Percentiles rank a stretch among this genome's conserved stretches.
Conservation (phyloP, 2,329 filamentous ascomycete genomes). For the Colletotrichum filicis region DNA sequence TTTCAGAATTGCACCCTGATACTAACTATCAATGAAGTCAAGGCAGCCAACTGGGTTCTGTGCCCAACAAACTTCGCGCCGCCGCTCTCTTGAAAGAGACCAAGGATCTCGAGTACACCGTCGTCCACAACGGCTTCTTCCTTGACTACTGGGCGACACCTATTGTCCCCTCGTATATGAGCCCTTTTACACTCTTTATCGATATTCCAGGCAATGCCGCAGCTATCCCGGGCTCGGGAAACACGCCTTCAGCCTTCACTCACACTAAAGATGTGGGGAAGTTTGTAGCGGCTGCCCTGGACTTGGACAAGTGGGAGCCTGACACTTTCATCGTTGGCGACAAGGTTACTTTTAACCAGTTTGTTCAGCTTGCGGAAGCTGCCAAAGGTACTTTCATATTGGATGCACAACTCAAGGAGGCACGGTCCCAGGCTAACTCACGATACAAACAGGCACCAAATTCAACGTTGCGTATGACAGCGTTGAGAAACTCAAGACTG, state of each 20-base stretch:
- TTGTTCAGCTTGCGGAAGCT: slow-evolving; percentile 51
- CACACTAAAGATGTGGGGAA: slow-evolving; percentile 60
- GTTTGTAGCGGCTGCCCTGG: slow-evolving; percentile 54
- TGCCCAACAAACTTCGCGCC: slow-evolving; percentile 22
- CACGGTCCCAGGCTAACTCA: not conserved
- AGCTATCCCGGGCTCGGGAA: slow-evolving; percentile 60
- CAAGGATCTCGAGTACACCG: slow-evolving; percentile 48
- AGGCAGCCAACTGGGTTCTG: slow-evolving; percentile 9
- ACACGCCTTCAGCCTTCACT: slow-evolving; percentile 56
- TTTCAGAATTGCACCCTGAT: too few relatives aligned
- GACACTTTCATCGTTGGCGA: slow-evolving; percentile 50
- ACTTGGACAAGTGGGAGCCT: slow-evolving; percentile 56
- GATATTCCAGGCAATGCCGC: slow-evolving; percentile 57
- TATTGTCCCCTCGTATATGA: slow-evolving; percentile 49
- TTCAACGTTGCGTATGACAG: slow-evolving; percentile 48
- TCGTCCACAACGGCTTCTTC: slow-evolving; percentile 54
- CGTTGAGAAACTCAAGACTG: slow-evolving; percentile 44
- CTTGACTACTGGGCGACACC: slow-evolving; percentile 58
- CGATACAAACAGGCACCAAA: slow-evolving; percentile 39
- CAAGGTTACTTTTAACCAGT: slow-evolving; percentile 54
- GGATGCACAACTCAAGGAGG: too few relatives aligned
- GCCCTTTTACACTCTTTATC: slow-evolving; percentile 51
- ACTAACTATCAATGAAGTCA: slow-evolving; percentile 3
- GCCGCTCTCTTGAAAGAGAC: slow-evolving; percentile 43
- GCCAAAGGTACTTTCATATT: slow-evolving; percentile 44